Evolutionary conservation across 805 yeast genomes (phyloP).

Genomic region (Maudiozyma bulderi): DNA sequence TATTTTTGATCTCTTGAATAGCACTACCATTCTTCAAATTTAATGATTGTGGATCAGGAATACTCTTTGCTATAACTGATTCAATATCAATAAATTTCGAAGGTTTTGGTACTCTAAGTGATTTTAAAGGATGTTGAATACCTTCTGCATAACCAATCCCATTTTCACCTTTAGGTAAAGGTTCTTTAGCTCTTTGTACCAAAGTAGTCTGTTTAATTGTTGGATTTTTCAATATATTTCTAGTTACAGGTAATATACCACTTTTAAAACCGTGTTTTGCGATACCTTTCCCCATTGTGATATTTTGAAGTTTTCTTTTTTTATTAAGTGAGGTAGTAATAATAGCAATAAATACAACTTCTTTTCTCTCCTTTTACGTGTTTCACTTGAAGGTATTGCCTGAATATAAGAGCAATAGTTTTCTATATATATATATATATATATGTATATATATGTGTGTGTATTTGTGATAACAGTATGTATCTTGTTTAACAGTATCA

Average conservation of each 20-base stretch:
- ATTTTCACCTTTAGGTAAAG: slow-evolving; percentile 36
- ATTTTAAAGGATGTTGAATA: slow-evolving; percentile 55
- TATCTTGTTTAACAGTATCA: too few species aligned
- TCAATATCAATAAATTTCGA: slow-evolving; percentile 50
- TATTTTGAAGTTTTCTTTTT: neutral
- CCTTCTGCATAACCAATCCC: slow-evolving; percentile 60
- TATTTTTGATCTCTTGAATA: slow-evolving; percentile 21
- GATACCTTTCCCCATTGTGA: slow-evolving; percentile 38
- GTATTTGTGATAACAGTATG: too few species aligned
- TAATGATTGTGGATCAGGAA: slow-evolving; percentile 34
- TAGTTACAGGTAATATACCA: slow-evolving; percentile 72
- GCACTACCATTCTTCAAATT: slow-evolving; percentile 6
- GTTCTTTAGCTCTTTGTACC: slow-evolving; percentile 34
- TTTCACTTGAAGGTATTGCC: neutral
- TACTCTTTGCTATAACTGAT: slow-evolving; percentile 47
- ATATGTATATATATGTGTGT: too few species aligned
- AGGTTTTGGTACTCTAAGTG: slow-evolving; percentile 45
- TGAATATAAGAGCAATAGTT: too few species aligned
- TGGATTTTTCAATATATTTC: slow-evolving; percentile 67
- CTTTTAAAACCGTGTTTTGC: slow-evolving; percentile 49
- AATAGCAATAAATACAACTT: too few species aligned
- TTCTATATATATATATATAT: too few species aligned
- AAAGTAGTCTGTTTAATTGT: slow-evolving; percentile 36
- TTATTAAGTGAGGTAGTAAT: neutral
- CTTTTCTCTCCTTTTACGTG: neutral